Conservation (phyloP, 2,329 filamentous ascomycete genomes). For the Hansfordia pulvinata region DNA sequence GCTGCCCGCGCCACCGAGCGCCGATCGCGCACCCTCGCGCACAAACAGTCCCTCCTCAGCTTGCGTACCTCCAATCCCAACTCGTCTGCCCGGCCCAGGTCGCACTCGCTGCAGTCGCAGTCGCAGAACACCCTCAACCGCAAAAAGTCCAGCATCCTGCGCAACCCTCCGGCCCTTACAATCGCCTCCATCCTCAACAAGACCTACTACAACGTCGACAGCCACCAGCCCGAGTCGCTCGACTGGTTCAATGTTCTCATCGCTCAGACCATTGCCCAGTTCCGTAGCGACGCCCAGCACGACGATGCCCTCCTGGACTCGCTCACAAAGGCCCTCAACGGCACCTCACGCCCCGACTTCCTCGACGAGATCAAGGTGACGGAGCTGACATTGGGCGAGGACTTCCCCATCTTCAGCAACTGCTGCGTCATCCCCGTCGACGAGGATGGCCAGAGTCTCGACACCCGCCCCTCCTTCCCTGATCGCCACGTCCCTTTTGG, state of each 20-base stretch:
- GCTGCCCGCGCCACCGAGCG: constrained; percentile 62
- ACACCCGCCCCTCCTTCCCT: constrained; percentile 21
- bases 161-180: constrained; percentile 61
- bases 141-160: constrained; percentile 60
- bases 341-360: constrained; percentile 76
- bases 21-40: constrained; percentile 58
- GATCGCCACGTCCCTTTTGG: constrained; percentile 29
- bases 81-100: no score
- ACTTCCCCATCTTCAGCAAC: constrained; percentile 98
- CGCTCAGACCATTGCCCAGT: constrained; percentile 91
- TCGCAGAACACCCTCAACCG: constrained; percentile 35
- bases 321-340: constrained; percentile 75
- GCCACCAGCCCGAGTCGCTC: constrained; percentile 88
- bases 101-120: no score
- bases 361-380: constrained; percentile 89
- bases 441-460: constrained; percentile 55
- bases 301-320: constrained; percentile 82
- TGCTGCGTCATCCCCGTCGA: constrained; percentile 88
- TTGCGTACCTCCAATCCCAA: constrained; percentile 32
- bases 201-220: constrained; percentile 93
- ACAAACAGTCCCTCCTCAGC: constrained; percentile 60
- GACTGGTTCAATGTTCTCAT: constrained; percentile 99
- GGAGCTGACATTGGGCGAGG: constrained; percentile 85
- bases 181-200: constrained; percentile 92
- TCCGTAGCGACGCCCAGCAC: constrained; percentile 81